These are phyloP conservation scores for Hanseniaspora meyeri DNA, from an alignment of 805 yeast genomes.

Conservation along the genomic window DNA sequence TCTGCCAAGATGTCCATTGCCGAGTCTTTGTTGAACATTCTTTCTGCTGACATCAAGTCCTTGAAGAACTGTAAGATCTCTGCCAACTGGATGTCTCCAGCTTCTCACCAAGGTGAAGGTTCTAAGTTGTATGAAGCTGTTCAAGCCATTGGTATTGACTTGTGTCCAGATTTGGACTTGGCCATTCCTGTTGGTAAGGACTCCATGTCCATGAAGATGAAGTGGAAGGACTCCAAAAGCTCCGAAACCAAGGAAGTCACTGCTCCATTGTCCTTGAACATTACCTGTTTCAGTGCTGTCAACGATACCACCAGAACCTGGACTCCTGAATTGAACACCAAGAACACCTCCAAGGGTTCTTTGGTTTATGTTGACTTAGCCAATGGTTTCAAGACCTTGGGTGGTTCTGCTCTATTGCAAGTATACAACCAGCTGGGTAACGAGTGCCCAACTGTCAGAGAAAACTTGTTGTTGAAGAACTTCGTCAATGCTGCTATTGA, in stretches of 20 bases:
- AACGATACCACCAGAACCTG: slow-evolving; percentile 75
- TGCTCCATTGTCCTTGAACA: slow-evolving; percentile 83
- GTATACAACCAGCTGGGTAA: slow-evolving; percentile 82
- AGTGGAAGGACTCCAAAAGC: slow-evolving; percentile 54
- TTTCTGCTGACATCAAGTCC: slow-evolving; percentile 77
- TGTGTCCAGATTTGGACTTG: slow-evolving; percentile 85
- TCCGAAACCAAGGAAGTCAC: slow-evolving; percentile 58
- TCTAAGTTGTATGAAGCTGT: slow-evolving; percentile 91
- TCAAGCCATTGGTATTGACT: slow-evolving; percentile 84
- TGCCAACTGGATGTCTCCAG: slow-evolving; percentile 99
- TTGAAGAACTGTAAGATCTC: slow-evolving; percentile 70
- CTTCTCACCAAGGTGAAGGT: slow-evolving; percentile 91
- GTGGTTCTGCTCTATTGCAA: slow-evolving; percentile 92
- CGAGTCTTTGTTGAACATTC: slow-evolving; percentile 75
- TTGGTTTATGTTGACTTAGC: slow-evolving; percentile 67
- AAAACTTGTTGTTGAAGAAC: slow-evolving; percentile 46
- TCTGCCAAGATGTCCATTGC: slow-evolving; percentile 94
- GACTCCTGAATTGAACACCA: slow-evolving; percentile 70
- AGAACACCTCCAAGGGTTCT: slow-evolving; percentile 34
- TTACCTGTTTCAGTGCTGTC: slow-evolving; percentile 88
- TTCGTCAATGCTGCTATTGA: slow-evolving; percentile 57
- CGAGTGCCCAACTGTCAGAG: slow-evolving; percentile 70
- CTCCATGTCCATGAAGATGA: slow-evolving; percentile 98
- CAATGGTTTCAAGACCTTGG: slow-evolving; percentile 43
- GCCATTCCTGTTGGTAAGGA: slow-evolving; percentile 97